Conservation (phyloP, 352 stramenopile genomes). For the Thraustochytrium striatum region DNA sequence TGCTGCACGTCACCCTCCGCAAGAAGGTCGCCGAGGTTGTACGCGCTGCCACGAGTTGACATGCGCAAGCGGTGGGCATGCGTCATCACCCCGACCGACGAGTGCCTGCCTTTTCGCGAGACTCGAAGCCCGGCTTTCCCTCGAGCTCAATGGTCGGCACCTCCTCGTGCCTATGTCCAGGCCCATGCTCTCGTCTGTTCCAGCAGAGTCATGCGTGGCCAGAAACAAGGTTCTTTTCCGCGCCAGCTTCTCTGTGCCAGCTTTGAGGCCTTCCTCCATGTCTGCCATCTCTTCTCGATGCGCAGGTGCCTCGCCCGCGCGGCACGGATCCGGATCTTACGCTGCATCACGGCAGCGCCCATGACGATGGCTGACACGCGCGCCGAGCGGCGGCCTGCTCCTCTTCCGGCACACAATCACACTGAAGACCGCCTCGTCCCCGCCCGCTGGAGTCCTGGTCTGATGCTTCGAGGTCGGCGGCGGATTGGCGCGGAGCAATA, state of each 20-base stretch:
- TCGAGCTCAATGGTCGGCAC: not conserved
- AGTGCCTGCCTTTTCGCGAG: not conserved
- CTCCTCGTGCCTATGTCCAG: no score
- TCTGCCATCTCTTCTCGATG: conserved; percentile 2
- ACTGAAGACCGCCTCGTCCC: no score
- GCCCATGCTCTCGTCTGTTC: no score
- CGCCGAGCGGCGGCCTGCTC: no score
- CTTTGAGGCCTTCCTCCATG: not conserved
- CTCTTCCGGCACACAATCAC: no score
- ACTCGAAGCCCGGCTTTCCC: not conserved
- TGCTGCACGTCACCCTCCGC: not conserved
- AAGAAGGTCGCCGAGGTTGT: not conserved
- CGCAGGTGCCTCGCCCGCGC: not conserved
- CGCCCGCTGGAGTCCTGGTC: no score
- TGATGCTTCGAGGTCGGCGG: no score
- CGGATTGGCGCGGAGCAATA: no score
- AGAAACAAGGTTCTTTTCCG: not conserved
- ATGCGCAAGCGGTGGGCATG: not conserved
- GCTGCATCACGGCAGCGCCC: not conserved
- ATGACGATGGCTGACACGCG: conserved; percentile 15
- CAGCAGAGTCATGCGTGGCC: no score
- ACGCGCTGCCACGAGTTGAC: conserved; percentile 1
- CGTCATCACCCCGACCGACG: not conserved
- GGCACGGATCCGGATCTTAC: conserved; percentile 20
- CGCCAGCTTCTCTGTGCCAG: not conserved